Conservation (phyloP, 2,329 filamentous ascomycete species). For the Endothia cerciana region DNA sequence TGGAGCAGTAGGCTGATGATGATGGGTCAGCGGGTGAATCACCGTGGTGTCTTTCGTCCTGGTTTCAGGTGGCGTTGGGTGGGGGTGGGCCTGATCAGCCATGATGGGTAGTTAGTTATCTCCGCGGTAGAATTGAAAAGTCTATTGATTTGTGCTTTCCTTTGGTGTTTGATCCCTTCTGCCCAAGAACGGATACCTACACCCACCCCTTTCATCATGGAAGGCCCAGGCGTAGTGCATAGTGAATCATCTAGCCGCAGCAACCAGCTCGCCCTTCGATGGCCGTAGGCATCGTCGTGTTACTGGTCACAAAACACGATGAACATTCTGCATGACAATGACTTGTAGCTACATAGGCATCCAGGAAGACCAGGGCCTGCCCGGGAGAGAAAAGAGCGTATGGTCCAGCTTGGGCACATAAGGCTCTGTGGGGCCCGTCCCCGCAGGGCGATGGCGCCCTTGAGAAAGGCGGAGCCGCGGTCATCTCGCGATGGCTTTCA, state of each 20-base stretch:
- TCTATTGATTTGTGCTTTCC: background rate
- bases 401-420: background rate
- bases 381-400: background rate
- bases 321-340: background rate
- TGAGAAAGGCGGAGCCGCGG: too few species aligned
- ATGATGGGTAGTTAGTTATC: background rate
- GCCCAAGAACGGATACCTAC: too few species aligned
- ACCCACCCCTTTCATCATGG: too few species aligned
- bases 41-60: too few species aligned
- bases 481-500: too few species aligned
- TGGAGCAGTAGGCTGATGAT: conserved; percentile 17
- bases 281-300: background rate
- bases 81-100: conserved; percentile 9
- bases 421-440: too few species aligned
- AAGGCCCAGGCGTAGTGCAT: too few species aligned
- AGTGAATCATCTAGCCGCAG: background rate
- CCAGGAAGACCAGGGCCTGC: background rate
- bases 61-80: conserved; percentile 20
- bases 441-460: too few species aligned
- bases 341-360: background rate
- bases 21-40: background rate
- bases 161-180: background rate
- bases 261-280: background rate
- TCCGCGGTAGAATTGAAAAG: background rate
- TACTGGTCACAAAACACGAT: background rate